Evolutionary conservation across 2,329 filamentous ascomycete species (phyloP).

Genomic region (Fusarium devonianum): DNA sequence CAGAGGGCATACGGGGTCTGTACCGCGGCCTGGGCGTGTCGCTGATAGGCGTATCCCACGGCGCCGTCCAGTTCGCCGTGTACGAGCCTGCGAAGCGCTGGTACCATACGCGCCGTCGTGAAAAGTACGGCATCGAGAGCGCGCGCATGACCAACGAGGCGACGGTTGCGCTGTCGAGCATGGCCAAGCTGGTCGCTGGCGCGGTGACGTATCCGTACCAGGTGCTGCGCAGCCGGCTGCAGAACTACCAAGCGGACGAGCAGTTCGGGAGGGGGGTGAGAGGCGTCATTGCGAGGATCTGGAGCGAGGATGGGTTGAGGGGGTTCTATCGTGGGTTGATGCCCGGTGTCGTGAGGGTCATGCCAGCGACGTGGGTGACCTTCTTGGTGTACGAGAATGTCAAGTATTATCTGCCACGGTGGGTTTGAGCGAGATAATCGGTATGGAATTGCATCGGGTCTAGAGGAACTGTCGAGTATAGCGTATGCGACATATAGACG

Average conservation of each 20-base stretch:
- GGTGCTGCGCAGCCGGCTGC: conserved; percentile 85
- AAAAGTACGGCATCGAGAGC: conserved; percentile 26
- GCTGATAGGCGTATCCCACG: conserved; percentile 86
- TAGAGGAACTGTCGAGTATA: background rate
- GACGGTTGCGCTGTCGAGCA: conserved; percentile 79
- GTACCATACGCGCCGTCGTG: conserved; percentile 58
- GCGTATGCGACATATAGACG: conserved; percentile 8
- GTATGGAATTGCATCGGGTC: conserved; percentile 4
- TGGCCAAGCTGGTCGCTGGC: conserved; percentile 88
- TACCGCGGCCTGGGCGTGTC: conserved; percentile 87
- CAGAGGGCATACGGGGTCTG: conserved; percentile 80
- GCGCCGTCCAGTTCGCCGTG: conserved; percentile 93
- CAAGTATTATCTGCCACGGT: conserved; percentile 70
- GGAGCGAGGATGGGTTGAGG: conserved; percentile 76
- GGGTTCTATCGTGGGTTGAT: conserved; percentile 94
- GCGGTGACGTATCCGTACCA: conserved; percentile 94
- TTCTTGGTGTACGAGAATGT: conserved; percentile 98
- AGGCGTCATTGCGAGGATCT: conserved; percentile 78
- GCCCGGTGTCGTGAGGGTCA: conserved; percentile 86
- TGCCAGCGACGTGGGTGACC: conserved; percentile 95
- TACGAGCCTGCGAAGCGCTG: conserved; percentile 76
- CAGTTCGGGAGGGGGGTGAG: conserved; percentile 73
- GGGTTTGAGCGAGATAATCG: conserved; percentile 39
- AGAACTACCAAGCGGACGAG: conserved; percentile 83
- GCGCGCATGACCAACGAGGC: conserved; percentile 70